Base-by-base conservation (phyloP, 1,284 basidiomycete genomes). In the Golubevia sp. region DNA sequence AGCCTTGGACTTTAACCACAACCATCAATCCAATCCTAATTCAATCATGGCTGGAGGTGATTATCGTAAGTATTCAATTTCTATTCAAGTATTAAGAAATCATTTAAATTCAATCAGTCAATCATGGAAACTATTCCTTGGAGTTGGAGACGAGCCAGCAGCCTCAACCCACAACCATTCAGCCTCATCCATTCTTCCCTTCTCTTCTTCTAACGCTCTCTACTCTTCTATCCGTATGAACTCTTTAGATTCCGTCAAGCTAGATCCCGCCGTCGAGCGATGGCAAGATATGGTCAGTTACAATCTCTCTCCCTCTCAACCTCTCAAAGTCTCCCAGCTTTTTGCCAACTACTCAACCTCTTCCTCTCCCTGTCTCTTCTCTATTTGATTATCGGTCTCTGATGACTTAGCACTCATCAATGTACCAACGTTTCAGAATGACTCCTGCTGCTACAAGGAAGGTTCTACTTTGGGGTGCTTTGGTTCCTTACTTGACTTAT, bases 401-500 rank as follows among this genome's bases (percentile, higher is more conserved):
- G n/a, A n/a, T n/a, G n/a, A n/a, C n/a, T 21, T 58, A 74, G 71
- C 77, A 79, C 69, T 70, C 73, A 60, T 73, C 77, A 53, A 79
- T 79, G 77, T 79, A 79, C 69, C 67, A 71, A 57, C 68, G 76
- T 25, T 79, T 79, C 70, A 70, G 71, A 49, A 59, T 77, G 57
- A 79, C 77, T 25, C 53, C 70, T 0, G 61, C 67, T 23, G 76
- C 76, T 44, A 62, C 72, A 27, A 68, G 71, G 23, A 44, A 54
- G 21, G 59, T 76, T 44, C 24, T 74, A 15, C 27, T 76, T 23
- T 77, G 70, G 72, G 77, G 71, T 20, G 21, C 76, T 25, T 59
- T 67, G 23, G 65, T 79, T 3, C 77, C 77, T 7, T 48, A 69
- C 1, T 59, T 70, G 25, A 68, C 67, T 38, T 74, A 69, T 69